Evolutionary conservation across 2,329 filamentous ascomycete genomes (phyloP), one percentile per base, ranked within the genome.

Genomic region (Phaeosphaeriaceae sp.): DNA sequence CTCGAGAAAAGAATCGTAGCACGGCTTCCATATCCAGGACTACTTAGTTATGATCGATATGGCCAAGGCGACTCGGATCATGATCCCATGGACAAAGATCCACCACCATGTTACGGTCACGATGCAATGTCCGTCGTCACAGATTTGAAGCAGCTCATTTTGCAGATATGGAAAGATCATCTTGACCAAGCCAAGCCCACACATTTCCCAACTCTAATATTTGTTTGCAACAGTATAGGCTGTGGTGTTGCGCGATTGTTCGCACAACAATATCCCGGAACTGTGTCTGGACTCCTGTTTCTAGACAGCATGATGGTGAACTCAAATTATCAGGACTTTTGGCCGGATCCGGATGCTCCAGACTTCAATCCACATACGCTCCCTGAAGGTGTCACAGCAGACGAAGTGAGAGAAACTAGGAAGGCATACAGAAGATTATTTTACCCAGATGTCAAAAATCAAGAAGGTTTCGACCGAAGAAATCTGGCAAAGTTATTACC

Each of bases 261-360:
- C 58, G 76, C 80, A 1, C 70, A 77, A 42, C 63, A 67, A 1
- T 76, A 82, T 42, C 77, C 79, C 0, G 72, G 75, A 2, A 73
- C 70, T 0, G 77, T 82, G 0, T 70, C 74, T 0, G 81, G 72
- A 0, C 66, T 80, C 28, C 46, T 85, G 1, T 75, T 85, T 7
- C 77, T 86, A 1, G 83, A 86, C 61, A 82, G 78, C 29, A 80
- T 83, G 54, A 78, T 86, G 63, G 80, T 83, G 13, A 82, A 85
- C 60, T 77, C 78, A 0, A 79, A 85, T 56, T 80, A 82, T 23
- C 76, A 82, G 1, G 79, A 77, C 5, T 52, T 84, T 4, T 83
- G 82, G 61, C 83, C 83, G 0, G 77, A 86, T 53, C 81, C 83
- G 0, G 81, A 83, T 46, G 71, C 69, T 0, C 51, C 73, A 0